Percentiles rank a stretch among this genome's conserved stretches.
These are phyloP conservation scores for Boletus edulis DNA, from an alignment of 768 basidiomycete genomes.

Conservation along the genomic window DNA sequence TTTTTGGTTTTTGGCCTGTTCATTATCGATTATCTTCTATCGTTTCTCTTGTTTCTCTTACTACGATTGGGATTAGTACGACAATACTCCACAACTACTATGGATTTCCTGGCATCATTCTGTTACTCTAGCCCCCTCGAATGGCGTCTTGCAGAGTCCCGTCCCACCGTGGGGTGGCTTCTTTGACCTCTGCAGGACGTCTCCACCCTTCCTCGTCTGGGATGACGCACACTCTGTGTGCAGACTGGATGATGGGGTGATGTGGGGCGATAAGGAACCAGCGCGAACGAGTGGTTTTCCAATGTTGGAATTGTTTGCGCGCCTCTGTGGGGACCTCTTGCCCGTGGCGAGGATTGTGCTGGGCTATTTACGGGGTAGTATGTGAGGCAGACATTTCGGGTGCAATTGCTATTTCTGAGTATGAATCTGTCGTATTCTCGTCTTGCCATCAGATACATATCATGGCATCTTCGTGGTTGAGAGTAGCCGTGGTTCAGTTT, in stretches of 20 bases:
- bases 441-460: no score
- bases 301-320: conserved; percentile 22
- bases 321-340: conserved; percentile 81
- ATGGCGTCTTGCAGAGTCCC: conserved; percentile 10
- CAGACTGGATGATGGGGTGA: conserved; percentile 4
- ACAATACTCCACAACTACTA: neutral
- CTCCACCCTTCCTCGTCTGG: conserved; percentile 6
- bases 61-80: neutral
- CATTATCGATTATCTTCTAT: conserved; percentile 5
- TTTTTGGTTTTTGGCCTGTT: neutral
- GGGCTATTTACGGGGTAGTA: conserved; percentile 65
- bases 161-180: neutral
- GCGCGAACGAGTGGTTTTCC: conserved; percentile 50
- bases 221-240: conserved; percentile 15
- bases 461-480: conserved; percentile 25
- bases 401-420: neutral
- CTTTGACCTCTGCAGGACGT: conserved; percentile 9
- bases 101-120: neutral
- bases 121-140: neutral
- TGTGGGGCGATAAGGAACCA: conserved; percentile 25
- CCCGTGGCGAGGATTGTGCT: conserved; percentile 72
- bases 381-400: conserved; percentile 67
- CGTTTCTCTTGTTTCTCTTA: neutral
- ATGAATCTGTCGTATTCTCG: no score
- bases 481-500: conserved; percentile 51